Evolutionary conservation across 2,329 filamentous ascomycete species (phyloP).

Genomic region (Sarocladiaceae sp.): DNA sequence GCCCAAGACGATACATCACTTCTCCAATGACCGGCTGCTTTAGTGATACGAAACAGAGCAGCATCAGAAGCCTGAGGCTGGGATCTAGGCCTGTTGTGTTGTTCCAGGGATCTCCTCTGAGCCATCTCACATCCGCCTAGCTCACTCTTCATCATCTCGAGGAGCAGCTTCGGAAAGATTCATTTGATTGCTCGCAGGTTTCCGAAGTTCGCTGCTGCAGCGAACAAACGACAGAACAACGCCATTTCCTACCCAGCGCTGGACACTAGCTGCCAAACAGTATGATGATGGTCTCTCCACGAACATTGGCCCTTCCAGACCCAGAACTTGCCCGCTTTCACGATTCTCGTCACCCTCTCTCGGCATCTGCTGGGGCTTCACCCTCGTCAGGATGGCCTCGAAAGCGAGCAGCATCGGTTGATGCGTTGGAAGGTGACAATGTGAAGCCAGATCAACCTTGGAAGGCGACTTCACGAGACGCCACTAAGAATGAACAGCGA

Average conservation of each 20-base stretch:
- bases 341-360: slow-evolving; percentile 4
- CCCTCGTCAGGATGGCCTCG: not conserved
- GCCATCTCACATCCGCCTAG: not conserved
- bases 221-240: too few relatives aligned
- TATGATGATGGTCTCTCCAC: slow-evolving; percentile 9
- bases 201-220: too few relatives aligned
- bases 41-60: not conserved
- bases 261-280: not conserved
- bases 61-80: slow-evolving; percentile 1
- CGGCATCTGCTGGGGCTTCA: slow-evolving; percentile 5
- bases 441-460: slow-evolving; percentile 19
- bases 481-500: not conserved
- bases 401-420: slow-evolving; percentile 3
- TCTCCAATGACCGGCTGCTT: slow-evolving; percentile 7
- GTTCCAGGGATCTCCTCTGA: too few relatives aligned
- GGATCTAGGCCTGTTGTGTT: too few relatives aligned
- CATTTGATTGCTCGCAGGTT: too few relatives aligned
- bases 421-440: slow-evolving; percentile 17
- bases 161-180: too few relatives aligned
- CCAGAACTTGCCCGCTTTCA: slow-evolving; percentile 1
- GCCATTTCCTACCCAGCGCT: too few relatives aligned
- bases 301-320: slow-evolving; percentile 2
- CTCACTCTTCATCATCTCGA: too few relatives aligned
- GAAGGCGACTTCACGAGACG: not conserved
- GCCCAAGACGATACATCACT: slow-evolving; percentile 6